Conservation (phyloP, 2,329 filamentous ascomycete species). For the Coniochaeta hoffmannii region DNA sequence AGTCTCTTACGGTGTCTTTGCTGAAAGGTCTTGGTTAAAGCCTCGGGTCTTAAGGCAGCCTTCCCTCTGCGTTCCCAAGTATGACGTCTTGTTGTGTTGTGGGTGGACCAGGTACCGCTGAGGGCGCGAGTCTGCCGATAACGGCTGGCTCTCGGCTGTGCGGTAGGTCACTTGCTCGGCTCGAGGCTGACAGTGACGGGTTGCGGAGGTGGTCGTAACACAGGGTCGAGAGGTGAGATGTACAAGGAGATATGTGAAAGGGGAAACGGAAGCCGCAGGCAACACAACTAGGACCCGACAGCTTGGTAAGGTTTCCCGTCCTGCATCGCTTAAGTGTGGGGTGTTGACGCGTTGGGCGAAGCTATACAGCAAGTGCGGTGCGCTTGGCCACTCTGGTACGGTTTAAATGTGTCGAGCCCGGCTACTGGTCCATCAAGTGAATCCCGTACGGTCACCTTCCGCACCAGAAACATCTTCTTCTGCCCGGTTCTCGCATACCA, state of each 20-base stretch:
- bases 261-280: not conserved
- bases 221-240: not conserved
- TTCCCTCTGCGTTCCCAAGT: no score
- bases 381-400: not conserved
- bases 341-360: not conserved
- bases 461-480: not conserved
- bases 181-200: not conserved
- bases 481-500: not conserved
- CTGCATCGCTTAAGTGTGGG: not conserved
- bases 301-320: not conserved
- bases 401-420: not conserved
- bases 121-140: no score
- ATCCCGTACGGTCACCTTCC: not conserved
- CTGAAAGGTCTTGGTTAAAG: no score
- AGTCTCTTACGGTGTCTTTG: no score
- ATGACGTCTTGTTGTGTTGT: no score
- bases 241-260: not conserved
- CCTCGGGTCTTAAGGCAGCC: no score
- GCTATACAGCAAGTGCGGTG: not conserved
- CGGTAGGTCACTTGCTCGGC: not conserved
- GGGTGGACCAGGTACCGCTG: no score
- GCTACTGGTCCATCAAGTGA: not conserved
- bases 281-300: not conserved
- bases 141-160: no score
- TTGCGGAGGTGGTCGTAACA: not conserved